Evolutionary conservation across 257 asterid genomes (phyloP).

Genomic region (Coffea canephora): DNA sequence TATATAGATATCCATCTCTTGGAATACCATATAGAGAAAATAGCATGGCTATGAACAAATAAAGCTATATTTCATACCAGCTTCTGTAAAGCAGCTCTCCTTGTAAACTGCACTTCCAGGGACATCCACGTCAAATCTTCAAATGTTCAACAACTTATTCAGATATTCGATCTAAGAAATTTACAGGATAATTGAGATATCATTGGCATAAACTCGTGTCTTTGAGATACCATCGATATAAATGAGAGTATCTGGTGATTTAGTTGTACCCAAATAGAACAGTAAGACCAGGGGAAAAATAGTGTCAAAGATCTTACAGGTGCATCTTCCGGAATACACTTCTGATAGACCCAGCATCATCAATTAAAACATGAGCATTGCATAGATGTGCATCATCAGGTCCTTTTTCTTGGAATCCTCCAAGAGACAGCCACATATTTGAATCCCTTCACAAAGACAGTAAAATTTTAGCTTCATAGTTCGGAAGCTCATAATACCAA

Average conservation of each 20-base stretch:
- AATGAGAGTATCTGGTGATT: neutral
- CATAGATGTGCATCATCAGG: slow-evolving; percentile 67
- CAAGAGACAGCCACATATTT: slow-evolving; percentile 84
- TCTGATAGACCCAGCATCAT: slow-evolving; percentile 67
- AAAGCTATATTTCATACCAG: slow-evolving; percentile 32
- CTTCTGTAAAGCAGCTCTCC: slow-evolving; percentile 91
- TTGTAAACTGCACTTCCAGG: slow-evolving; percentile 96
- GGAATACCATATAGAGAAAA: neutral
- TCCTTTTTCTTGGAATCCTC: slow-evolving; percentile 92
- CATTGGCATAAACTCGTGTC: neutral
- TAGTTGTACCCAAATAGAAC: neutral
- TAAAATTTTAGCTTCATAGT: slow-evolving; percentile 5
- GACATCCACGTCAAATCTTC: slow-evolving; percentile 84
- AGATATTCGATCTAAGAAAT: neutral
- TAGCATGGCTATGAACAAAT: neutral
- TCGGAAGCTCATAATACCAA: neutral
- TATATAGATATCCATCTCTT: neutral
- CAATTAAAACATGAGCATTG: slow-evolving; percentile 82
- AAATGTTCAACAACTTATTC: slow-evolving; percentile 12
- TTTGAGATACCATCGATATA: neutral
- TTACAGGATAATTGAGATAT: neutral
- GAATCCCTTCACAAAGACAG: slow-evolving; percentile 55
- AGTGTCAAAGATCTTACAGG: slow-evolving; percentile 42
- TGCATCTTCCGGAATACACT: slow-evolving; percentile 82
- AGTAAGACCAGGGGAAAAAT: slow-evolving; percentile 11